Conservation (phyloP, 306 rosid genomes). For the Oxytropis ochrocephala region DNA sequence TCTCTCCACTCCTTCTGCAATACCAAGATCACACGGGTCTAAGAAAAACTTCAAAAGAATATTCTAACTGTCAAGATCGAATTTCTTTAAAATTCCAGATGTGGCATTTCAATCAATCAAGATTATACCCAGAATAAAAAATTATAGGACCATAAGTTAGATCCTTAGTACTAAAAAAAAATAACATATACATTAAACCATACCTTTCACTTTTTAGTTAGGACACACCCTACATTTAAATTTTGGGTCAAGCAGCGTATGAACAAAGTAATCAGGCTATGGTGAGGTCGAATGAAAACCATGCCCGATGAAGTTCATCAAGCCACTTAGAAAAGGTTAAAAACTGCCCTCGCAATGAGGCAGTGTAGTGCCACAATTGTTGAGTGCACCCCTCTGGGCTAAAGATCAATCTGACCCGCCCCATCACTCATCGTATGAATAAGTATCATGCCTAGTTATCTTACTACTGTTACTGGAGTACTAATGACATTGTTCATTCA, state of each 20-base stretch:
- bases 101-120: neutral
- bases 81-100: neutral
- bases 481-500: neutral
- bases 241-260: neutral
- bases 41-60: neutral
- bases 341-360: neutral
- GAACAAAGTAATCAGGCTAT: neutral
- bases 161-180: neutral
- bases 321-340: neutral
- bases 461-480: neutral
- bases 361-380: neutral
- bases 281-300: neutral
- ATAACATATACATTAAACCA: neutral
- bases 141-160: neutral
- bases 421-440: neutral
- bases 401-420: neutral
- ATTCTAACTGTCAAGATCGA: conserved; percentile 3
- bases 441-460: neutral
- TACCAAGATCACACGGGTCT: neutral
- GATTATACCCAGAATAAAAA: neutral
- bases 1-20: conserved; percentile 98
- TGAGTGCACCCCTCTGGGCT: neutral
- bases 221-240: neutral
- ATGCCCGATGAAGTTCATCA: neutral
- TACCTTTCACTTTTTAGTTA: neutral